A percentile compares a stretch with the other conserved stretches of the same genome.
Conservation (phyloP, 2,329 filamentous ascomycete species). For the Aspergillus sp. region DNA sequence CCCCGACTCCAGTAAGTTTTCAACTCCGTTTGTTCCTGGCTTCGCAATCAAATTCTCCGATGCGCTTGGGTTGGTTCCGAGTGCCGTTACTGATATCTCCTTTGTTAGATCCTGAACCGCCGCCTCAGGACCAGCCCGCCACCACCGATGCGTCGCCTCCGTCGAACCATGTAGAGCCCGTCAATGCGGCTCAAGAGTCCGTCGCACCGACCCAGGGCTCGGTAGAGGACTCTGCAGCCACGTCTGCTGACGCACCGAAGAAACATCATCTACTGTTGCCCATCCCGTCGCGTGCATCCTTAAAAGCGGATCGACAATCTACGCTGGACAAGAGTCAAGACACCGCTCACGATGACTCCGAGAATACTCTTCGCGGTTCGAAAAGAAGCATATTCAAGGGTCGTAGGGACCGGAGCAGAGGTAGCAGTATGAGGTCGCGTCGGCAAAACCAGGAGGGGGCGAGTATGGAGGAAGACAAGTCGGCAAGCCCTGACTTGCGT, state of each 20-base stretch:
- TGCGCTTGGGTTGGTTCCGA: conserved; percentile 3
- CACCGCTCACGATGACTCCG: conserved; percentile 40
- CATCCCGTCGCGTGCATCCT: conserved; percentile 42
- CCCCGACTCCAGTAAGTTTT: conserved; percentile 32
- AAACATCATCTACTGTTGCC: conserved; percentile 41
- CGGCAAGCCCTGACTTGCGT: conserved; percentile 34
- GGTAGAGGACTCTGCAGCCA: conserved; percentile 20
- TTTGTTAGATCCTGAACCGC: conserved; percentile 29
- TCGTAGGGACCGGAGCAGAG: conserved; percentile 67
- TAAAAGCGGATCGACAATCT: conserved; percentile 39
- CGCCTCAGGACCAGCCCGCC: conserved; percentile 24
- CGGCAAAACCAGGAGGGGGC: conserved; percentile 37
- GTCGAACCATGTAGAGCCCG: conserved; percentile 20
- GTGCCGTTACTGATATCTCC: conserved; percentile 15
- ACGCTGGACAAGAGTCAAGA: conserved; percentile 37
- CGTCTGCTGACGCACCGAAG: conserved; percentile 31
- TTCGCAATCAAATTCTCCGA: conserved; percentile 1
- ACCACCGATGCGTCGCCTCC: conserved; percentile 26
- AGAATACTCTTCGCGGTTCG: conserved; percentile 65
- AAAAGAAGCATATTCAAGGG: conserved; percentile 66
- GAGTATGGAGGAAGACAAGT: conserved; percentile 36
- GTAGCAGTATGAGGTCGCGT: conserved; percentile 55
- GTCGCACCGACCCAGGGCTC: conserved; percentile 21
- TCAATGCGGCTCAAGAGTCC: conserved; percentile 13
- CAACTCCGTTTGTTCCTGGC: not conserved